Conservation (phyloP, 805 yeast species). For the Wickerhamiella lipophila region DNA sequence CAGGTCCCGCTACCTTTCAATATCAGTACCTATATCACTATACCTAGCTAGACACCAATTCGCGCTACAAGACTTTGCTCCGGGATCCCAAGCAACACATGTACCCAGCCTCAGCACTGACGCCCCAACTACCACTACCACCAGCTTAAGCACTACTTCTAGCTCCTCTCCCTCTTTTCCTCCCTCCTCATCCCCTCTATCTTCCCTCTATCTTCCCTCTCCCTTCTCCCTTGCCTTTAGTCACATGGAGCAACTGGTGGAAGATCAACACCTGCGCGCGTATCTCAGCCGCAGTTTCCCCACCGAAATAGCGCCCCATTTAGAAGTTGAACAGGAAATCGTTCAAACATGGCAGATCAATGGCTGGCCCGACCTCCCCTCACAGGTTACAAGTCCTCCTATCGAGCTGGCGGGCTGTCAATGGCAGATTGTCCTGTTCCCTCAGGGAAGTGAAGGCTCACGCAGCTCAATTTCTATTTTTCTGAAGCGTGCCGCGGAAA, state of each 20-base stretch:
- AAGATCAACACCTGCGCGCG: background rate
- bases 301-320: background rate
- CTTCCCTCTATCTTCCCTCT: too few species aligned
- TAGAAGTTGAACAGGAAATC: conserved; percentile 20
- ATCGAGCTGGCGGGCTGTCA: conserved; percentile 25
- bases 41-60: too few species aligned
- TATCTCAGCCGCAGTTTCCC: background rate
- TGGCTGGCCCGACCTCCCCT: conserved; percentile 30
- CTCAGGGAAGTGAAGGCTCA: conserved; percentile 43
- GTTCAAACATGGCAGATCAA: conserved; percentile 28
- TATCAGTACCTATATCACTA: too few species aligned
- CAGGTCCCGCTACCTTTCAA: too few species aligned
- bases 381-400: conserved; percentile 26
- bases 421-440: conserved; percentile 56
- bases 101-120: too few species aligned
- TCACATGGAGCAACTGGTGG: conserved; percentile 2
- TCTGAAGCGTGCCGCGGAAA: conserved; percentile 35
- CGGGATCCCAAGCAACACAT: too few species aligned
- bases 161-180: too few species aligned
- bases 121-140: too few species aligned
- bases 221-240: background rate
- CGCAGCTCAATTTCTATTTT: conserved; percentile 49
- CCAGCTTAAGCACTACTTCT: too few species aligned
- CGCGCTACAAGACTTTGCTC: too few species aligned
- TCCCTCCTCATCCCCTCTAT: too few species aligned